Evolutionary conservation across 1,139 yeast species (phyloP).

Genomic region (Pichia sp.): DNA sequence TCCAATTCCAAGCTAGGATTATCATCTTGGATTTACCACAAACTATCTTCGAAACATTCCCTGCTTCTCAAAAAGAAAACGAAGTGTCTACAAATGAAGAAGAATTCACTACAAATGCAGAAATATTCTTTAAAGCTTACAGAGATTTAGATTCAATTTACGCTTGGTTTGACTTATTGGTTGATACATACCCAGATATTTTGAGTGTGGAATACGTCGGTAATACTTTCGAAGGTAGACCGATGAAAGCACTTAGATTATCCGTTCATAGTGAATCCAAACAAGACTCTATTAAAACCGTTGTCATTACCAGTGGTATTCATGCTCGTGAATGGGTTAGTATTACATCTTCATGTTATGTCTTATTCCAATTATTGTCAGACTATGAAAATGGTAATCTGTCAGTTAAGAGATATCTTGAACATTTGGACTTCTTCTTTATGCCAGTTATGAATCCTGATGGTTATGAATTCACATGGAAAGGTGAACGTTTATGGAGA

Average conservation of each 20-base stretch:
- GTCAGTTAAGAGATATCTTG: constrained; percentile 40
- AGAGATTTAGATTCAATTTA: constrained; percentile 68
- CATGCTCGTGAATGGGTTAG: constrained; percentile 95
- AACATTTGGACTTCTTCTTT: constrained; percentile 65
- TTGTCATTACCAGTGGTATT: constrained; percentile 79
- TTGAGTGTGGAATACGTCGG: constrained; percentile 68
- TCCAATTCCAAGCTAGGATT: constrained; percentile 18
- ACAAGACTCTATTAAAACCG: constrained; percentile 51
- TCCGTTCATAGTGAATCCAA: constrained; percentile 41
- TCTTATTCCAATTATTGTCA: constrained; percentile 53
- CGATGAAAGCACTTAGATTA: constrained; percentile 63
- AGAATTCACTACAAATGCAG: constrained; percentile 19
- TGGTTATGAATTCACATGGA: constrained; percentile 87
- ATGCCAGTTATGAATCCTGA: constrained; percentile 89
- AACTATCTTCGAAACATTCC: constrained; percentile 53
- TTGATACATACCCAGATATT: constrained; percentile 56
- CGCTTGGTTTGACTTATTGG: constrained; percentile 65
- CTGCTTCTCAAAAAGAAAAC: constrained; percentile 31
- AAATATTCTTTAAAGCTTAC: constrained; percentile 63
- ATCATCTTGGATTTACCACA: constrained; percentile 60
- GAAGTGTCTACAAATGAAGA: no score
- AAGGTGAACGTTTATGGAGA: constrained; percentile 78
- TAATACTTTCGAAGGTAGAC: constrained; percentile 69
- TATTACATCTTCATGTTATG: constrained; percentile 64
- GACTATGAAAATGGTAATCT: constrained; percentile 45